A percentile compares a stretch with the other conserved stretches of the same genome.
These are phyloP conservation scores for Halophytophthora batemanensis DNA, from an alignment of 352 stramenopile genomes.

Conservation along the genomic window DNA sequence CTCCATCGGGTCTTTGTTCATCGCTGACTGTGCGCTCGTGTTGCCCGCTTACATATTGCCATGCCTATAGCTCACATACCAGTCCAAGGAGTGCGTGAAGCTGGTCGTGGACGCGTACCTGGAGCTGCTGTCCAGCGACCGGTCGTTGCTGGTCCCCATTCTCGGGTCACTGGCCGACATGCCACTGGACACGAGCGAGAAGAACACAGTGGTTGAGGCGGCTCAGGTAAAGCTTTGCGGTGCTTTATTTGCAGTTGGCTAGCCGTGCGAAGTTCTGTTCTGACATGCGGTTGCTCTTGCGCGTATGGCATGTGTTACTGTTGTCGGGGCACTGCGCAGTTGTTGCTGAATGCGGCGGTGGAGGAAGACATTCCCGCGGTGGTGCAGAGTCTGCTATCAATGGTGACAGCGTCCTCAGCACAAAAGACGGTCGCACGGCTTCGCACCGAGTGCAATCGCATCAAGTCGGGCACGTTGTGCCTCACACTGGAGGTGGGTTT, in stretches of 20 bases:
- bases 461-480: slow-evolving; percentile 43
- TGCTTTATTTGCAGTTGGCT: neutral
- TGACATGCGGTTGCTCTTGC: neutral
- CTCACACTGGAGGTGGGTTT: slow-evolving; percentile 48
- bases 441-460: slow-evolving; percentile 56
- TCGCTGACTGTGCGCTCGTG: neutral
- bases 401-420: slow-evolving; percentile 54
- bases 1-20: neutral
- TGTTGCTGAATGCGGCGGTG: slow-evolving; percentile 63
- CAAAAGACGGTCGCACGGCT: slow-evolving; percentile 49
- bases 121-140: slow-evolving; percentile 72
- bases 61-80: slow-evolving; percentile 60
- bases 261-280: neutral
- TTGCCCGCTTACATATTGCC: neutral
- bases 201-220: slow-evolving; percentile 57
- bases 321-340: slow-evolving; percentile 18
- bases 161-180: slow-evolving; percentile 76
- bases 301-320: neutral
- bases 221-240: slow-evolving; percentile 39
- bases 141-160: slow-evolving; percentile 73
- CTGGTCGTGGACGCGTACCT: slow-evolving; percentile 72
- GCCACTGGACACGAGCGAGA: slow-evolving; percentile 57
- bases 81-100: slow-evolving; percentile 76
- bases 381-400: slow-evolving; percentile 71
- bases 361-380: slow-evolving; percentile 80